Percentiles rank a stretch among this genome's conserved stretches.
These are phyloP conservation scores for Hansenula anomala DNA, from an alignment of 1,139 yeast species.

Conservation along the genomic window DNA sequence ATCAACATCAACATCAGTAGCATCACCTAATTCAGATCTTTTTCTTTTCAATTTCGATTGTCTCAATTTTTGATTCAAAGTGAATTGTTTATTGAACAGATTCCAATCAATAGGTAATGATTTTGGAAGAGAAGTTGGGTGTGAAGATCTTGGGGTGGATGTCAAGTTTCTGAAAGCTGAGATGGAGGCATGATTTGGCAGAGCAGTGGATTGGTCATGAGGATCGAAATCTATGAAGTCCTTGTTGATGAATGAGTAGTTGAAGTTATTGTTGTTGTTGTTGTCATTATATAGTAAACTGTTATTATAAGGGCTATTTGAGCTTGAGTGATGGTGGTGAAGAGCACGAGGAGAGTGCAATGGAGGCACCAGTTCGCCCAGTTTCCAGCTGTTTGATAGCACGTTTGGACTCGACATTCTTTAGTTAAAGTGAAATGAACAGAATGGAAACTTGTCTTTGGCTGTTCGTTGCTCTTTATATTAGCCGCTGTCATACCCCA, in stretches of 20 bases:
- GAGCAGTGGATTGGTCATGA: neutral
- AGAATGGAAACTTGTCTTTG: too few relatives aligned
- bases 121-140: conserved; percentile 21
- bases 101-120: conserved; percentile 24
- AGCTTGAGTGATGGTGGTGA: too few relatives aligned
- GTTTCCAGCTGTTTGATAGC: conserved; percentile 1
- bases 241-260: conserved; percentile 3
- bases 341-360: neutral
- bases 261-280: neutral
- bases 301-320: neutral
- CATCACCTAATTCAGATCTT: neutral
- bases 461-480: too few relatives aligned
- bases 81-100: conserved; percentile 21
- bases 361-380: conserved; percentile 1
- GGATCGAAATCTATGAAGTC: conserved; percentile 3
- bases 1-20: too few relatives aligned
- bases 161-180: conserved; percentile 20
- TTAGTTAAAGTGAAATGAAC: too few relatives aligned
- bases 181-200: too few relatives aligned
- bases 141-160: conserved; percentile 18
- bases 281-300: neutral
- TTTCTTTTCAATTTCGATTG: conserved; percentile 4
- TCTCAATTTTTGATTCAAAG: conserved; percentile 16
- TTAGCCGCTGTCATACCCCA: too few relatives aligned
- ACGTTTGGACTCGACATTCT: conserved; percentile 1